These are phyloP conservation scores for Yarrowia galli DNA, from an alignment of 1,139 yeast species.

Conservation along the genomic window DNA sequence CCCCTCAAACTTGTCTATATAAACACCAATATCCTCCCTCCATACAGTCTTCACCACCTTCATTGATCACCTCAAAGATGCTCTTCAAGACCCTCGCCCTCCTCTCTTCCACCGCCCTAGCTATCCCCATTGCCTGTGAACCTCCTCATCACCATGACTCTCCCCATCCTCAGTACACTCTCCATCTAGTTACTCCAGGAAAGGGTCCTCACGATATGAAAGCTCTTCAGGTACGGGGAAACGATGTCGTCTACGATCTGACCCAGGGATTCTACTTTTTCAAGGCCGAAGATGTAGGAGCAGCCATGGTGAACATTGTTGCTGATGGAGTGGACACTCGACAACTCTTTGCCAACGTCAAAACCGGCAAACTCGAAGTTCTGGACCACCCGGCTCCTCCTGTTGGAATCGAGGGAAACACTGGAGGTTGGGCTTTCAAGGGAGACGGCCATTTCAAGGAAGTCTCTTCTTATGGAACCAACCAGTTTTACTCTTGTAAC, in stretches of 20 bases:
- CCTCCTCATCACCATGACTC: background rate
- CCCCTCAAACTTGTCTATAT: background rate
- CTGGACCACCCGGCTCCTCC: constrained; percentile 12
- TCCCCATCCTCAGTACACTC: background rate
- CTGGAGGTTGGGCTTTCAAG: background rate
- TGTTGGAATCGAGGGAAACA: background rate
- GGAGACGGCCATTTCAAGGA: background rate
- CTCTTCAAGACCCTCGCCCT: background rate
- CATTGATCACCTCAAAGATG: background rate
- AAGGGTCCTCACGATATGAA: background rate
- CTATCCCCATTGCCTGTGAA: background rate
- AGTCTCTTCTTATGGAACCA: constrained; percentile 5
- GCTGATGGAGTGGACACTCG: background rate
- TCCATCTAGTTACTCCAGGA: background rate
- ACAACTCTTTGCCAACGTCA: constrained; percentile 11
- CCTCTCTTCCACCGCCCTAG: background rate
- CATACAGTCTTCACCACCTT: background rate
- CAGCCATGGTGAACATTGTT: background rate
- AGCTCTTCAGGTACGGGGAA: background rate
- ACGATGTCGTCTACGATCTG: background rate
- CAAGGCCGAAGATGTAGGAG: background rate
- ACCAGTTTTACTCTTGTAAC: background rate
- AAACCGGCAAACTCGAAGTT: constrained; percentile 4
- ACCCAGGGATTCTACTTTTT: constrained; percentile 4
- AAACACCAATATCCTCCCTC: background rate